Base-by-base conservation (phyloP, 2,329 filamentous ascomycete genomes). In the Lithohypha guttulata region DNA sequence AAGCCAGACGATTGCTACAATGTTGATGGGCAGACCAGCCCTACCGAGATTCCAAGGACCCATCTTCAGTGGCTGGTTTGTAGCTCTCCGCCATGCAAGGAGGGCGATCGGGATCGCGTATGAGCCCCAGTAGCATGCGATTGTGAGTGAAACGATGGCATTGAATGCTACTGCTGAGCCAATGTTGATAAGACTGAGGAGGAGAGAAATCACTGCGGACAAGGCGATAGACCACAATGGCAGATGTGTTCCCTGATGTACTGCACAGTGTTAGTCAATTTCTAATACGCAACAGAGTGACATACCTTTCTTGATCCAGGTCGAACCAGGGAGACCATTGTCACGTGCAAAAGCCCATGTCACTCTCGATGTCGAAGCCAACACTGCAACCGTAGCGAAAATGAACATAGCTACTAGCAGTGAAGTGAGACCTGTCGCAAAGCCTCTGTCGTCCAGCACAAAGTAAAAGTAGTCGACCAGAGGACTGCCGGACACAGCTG, bases 401-500 rank as follows among this genome's bases (percentile, higher is more conserved):
- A 62, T 46, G 7, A 51, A 52, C 7, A 52, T 52, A n/a, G 25
- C 21, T 3, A 42, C 25, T n/a, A 39, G 22, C 2, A 20, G 17
- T 6, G n/a, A 29, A 15, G 44, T 43, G 57, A 75, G 66, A 6
- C 63, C 60, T 4, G 63, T 66, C 2, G 68, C 64, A 2, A 63
- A 68, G 22, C 54, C 50, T 2, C 65, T 68, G 7, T 65, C 65
- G 42, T 66, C 51, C 34, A 57, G 53, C 37, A 75, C 71, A 23
- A 70, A 65, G 22, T 70, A 63, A 49, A 68, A 70, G 0, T 28
- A 28, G 26, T 28, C 26, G 15, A 28, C 26, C n/a, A 28, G 26
- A n/a, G 26, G 26, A 14, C 26, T 28, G 15, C 26, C 26, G 15
- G 26, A 28, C 4, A 4, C 9, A 28, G 64, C 59, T 6, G 66